A percentile compares a stretch with the other conserved stretches of the same genome.
phyloP scores from a whole-genome alignment of 2,329 filamentous ascomycete species.

The Intubia oerlemansii region DNA sequence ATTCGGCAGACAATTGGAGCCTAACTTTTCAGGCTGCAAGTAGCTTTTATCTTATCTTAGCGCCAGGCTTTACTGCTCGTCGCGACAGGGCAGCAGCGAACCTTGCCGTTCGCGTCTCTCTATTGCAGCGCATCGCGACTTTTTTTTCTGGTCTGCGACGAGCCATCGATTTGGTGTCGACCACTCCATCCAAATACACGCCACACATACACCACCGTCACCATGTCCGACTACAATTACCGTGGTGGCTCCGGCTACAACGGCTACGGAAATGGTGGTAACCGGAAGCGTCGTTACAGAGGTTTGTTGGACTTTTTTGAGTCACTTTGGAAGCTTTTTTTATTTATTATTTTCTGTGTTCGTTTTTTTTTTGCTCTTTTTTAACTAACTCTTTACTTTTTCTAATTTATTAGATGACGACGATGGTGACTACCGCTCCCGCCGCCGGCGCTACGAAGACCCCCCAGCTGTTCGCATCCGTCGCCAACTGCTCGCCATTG shows the following conservation, averaged over 20 bases:
- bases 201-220: no score
- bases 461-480: conserved; percentile 51
- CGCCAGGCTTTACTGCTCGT: no score
- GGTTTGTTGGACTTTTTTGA: conserved; percentile 25
- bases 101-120: no score
- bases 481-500: conserved; percentile 58
- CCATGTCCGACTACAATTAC: conserved; percentile 36
- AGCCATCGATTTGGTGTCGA: no score
- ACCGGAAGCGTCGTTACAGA: conserved; percentile 59
- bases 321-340: not conserved
- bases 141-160: no score
- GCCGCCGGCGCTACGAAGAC: conserved; percentile 48
- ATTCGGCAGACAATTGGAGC: no score
- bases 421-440: conserved; percentile 56
- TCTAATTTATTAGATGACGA: conserved; percentile 20
- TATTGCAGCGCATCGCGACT: no score
- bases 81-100: no score
- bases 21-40: no score
- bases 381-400: not conserved
- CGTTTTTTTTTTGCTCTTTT: not conserved
- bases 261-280: conserved; percentile 4
- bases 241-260: conserved; percentile 28
- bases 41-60: no score
- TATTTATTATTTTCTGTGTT: no score
- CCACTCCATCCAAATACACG: no score